Conservation (phyloP, 139 green algal genomes). For the Chlamydomonas sp. region DNA sequence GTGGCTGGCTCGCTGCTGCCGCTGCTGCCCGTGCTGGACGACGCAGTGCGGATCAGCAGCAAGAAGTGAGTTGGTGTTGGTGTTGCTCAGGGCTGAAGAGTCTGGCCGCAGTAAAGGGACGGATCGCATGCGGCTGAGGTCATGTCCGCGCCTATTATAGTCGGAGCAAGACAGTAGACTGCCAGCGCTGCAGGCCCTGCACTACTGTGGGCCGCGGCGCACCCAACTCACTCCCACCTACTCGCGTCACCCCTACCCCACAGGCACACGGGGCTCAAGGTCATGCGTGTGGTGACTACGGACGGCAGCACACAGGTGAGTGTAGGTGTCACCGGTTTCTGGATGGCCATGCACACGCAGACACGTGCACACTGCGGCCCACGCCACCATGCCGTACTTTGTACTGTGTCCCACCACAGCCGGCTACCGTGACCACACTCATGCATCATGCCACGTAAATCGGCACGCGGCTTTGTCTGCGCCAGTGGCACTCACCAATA, state of each 20-base stretch:
- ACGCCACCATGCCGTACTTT: no score
- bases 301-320: background rate
- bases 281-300: background rate
- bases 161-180: background rate
- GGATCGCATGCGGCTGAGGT: background rate
- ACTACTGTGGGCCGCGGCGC: background rate
- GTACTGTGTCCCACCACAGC: background rate
- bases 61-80: background rate
- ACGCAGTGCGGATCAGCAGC: background rate
- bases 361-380: no score
- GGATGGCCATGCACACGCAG: no score
- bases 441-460: no score
- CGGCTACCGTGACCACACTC: no score
- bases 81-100: background rate
- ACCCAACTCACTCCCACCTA: background rate
- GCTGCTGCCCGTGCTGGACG: constrained; percentile 48
- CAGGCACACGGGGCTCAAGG: background rate
- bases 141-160: background rate
- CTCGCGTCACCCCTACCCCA: background rate
- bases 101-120: background rate
- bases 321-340: no score
- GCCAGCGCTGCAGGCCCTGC: background rate
- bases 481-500: no score
- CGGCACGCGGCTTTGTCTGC: no score
- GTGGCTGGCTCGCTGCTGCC: constrained; percentile 55